Conservation (phyloP, 306 rosid species). For the Vicia sativa region DNA sequence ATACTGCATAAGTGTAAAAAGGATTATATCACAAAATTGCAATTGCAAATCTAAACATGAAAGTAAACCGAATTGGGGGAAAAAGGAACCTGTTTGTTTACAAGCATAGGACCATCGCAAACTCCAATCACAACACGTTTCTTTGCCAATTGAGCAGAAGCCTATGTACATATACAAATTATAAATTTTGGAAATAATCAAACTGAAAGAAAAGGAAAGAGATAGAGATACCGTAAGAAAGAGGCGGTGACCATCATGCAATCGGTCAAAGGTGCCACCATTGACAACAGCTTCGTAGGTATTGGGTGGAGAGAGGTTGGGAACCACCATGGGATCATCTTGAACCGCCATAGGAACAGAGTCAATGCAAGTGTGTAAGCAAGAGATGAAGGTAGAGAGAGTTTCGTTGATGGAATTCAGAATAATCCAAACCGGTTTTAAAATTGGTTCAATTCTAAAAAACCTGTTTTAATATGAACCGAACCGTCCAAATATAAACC, state of each 20-base stretch:
- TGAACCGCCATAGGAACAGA: constrained; percentile 49
- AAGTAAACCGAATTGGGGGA: constrained; percentile 8
- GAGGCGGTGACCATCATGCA: constrained; percentile 91
- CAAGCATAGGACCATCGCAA: constrained; percentile 88
- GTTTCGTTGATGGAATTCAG: no score
- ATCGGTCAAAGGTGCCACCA: constrained; percentile 93
- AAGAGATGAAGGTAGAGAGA: neutral
- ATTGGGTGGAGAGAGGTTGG: constrained; percentile 68
- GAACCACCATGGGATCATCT: constrained; percentile 51
- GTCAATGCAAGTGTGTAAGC: neutral
- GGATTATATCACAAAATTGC: neutral
- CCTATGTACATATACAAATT: constrained; percentile 2
- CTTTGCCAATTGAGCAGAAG: constrained; percentile 68
- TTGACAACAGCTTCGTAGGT: constrained; percentile 75
- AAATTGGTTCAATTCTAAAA: no score
- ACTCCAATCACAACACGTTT: constrained; percentile 74
- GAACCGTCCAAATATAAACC: no score
- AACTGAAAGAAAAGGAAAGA: neutral
- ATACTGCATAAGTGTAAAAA: constrained; percentile 56
- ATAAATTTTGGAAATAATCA: no score
- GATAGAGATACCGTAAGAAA: constrained; percentile 75
- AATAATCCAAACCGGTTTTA: no score
- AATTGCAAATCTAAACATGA: constrained; percentile 26
- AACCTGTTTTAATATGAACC: no score
- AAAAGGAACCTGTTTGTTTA: constrained; percentile 65